Evolutionary conservation across 1,139 yeast species (phyloP), one percentile per base, ranked within the genome.

Genomic region (Suhomyces chickasaworum): DNA sequence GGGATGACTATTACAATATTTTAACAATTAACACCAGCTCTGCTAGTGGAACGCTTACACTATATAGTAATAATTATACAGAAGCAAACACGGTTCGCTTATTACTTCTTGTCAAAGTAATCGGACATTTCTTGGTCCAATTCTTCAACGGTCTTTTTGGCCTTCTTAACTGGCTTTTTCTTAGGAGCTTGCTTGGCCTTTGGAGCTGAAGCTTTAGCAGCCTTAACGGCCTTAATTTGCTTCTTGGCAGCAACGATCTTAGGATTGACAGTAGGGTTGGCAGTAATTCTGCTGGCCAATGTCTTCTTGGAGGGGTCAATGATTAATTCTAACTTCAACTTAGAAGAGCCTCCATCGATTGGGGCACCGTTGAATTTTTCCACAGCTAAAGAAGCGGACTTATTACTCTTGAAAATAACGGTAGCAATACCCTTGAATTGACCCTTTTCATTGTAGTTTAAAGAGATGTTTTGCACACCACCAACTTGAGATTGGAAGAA

Each of bases 71-170:
- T 38, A 38, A 13, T 38, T 38, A 38, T 38, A 38, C 41, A 38
- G 34, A 29, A 38, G 41, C 20, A 25, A 38, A 38, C 41, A 20
- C 35, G 31, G 41, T 30, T 38, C 25, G n/a, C 35, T 30, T 18
- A 13, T 42, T 33, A 21, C 20, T 35, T 41, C 35, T 25, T 42
- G 48, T 71, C 80, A 56, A 86, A 86, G 71, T 87, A 87, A 63
- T 86, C 97, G 54, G 89, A 85, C 97, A 90, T 90, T 73, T 87
- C 95, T 65, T 87, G 90, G 68, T 93, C 99, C 61, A 91, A 80
- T 68, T 89, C 88, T 66, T 89, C 98, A 51, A 91, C 81, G 41
- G 93, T 81, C 74, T 88, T 89, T 79, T 85, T 84, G 55, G 81
- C 78, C 45, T 66, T 69, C 43, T 69, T 68, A 52, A 63, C 64